Evolutionary conservation across 2,329 filamentous ascomycete species (phyloP), one percentile per base, ranked within the genome.

Genomic region (Colletotrichum ledebouriae): DNA sequence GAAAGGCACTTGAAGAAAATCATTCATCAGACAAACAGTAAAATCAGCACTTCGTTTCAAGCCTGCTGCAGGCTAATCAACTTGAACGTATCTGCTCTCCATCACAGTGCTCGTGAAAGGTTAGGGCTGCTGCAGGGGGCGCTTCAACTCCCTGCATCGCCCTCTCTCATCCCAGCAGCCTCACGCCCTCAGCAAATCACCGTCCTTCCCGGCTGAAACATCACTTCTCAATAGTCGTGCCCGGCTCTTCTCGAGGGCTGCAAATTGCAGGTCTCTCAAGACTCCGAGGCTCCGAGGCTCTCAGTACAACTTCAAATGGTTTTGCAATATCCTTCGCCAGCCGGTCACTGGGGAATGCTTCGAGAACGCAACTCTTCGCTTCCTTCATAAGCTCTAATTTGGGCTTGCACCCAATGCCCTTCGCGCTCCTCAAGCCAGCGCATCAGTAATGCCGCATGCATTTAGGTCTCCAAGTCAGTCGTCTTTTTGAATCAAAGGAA

Each of bases 21-120:
- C 61, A 15, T 68, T 61, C 55, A 49, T 68, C 53, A 33, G 55
- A 65, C 65, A 67, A 62, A 56, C 63, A 50, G 42, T 15, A n/a
- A 49, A 22, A 59, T 56, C 60, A 29, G 17, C 47, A 20, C 65
- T 10, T 34, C 65, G 60, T 65, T 68, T 68, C 65, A 68, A 57
- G 61, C 55, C 61, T 65, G 61, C 65, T 64, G 41, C 55, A 68
- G 65, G n/a, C 65, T 65, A 55, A 55, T 64, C 60, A 59, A 47
- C 53, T 46, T 20, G 47, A 50, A 7, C 6, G 57, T 44, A 13
- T 63, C 39, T 25, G 4, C 39, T 39, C 46, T 46, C 25, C 59
- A 44, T 63, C 52, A 59, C 65, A 49, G 33, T 33, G 59, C 52
- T 41, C 29, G 39, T 46, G 52, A 11, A 25, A 59, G 47, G 17